These are phyloP conservation scores for Microstroma glucosiphilum DNA, from an alignment of 1,284 basidiomycete genomes.

Conservation along the genomic window DNA sequence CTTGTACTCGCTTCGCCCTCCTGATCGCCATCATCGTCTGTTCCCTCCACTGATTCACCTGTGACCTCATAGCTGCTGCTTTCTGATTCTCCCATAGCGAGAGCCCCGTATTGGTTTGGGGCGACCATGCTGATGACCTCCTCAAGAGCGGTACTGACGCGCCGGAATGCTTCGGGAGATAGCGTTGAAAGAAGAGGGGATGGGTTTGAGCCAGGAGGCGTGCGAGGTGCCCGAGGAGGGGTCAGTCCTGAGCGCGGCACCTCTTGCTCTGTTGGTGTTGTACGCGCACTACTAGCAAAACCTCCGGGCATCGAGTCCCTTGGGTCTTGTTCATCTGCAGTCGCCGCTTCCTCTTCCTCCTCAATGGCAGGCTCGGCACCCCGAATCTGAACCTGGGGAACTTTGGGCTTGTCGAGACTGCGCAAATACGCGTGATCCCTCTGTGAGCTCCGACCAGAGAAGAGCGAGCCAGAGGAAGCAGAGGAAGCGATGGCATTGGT, in stretches of 20 bases:
- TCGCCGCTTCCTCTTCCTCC: slow-evolving; percentile 13
- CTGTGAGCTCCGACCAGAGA: slow-evolving; percentile 28
- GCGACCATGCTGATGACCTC: slow-evolving; percentile 39
- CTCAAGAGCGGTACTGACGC: slow-evolving; percentile 41
- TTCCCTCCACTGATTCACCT: not conserved
- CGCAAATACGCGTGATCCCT: slow-evolving; percentile 34
- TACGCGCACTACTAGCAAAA: not conserved
- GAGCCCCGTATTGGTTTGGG: not conserved
- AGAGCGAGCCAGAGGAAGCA: slow-evolving; percentile 19
- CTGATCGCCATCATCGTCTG: not conserved
- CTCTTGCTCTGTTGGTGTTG: too few relatives aligned
- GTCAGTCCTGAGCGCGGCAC: slow-evolving; percentile 15
- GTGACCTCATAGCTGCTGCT: not conserved
- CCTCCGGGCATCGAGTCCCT: slow-evolving; percentile 14
- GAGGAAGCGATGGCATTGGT: not conserved
- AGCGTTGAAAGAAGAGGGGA: slow-evolving; percentile 12
- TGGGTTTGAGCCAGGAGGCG: not conserved
- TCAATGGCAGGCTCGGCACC: slow-evolving; percentile 2
- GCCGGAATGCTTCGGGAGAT: slow-evolving; percentile 37
- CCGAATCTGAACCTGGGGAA: not conserved
- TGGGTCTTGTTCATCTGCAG: not conserved
- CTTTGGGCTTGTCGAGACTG: slow-evolving; percentile 18
- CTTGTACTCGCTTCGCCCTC: too few relatives aligned
- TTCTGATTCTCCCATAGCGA: not conserved
- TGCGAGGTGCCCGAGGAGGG: slow-evolving; percentile 23